A percentile compares a stretch with the other conserved stretches of the same genome.
Conservation (phyloP, 768 basidiomycete genomes). For the Floccularia luteovirens region DNA sequence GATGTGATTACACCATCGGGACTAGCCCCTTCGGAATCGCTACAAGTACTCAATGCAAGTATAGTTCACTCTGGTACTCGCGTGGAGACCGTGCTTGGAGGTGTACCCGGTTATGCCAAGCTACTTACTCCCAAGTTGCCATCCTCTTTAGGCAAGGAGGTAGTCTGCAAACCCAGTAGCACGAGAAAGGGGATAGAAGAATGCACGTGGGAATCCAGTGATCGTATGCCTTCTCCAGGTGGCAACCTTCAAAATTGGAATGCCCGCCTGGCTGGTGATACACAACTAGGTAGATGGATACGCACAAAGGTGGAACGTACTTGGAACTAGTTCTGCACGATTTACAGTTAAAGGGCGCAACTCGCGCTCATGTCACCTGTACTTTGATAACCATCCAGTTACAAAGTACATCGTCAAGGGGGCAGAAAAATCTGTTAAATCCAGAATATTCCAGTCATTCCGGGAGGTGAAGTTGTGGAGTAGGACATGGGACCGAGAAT, state of each 20-base stretch:
- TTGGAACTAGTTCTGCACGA: conserved; percentile 32
- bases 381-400: conserved; percentile 37
- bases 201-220: conserved; percentile 39
- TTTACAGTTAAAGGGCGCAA: conserved; percentile 47
- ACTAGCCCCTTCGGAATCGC: too few species aligned
- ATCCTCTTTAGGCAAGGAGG: conserved; percentile 30
- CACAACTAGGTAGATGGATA: too few species aligned
- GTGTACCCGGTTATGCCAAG: conserved; percentile 33
- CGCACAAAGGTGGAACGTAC: conserved; percentile 30
- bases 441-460: conserved; percentile 28
- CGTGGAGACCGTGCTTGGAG: conserved; percentile 35
- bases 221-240: conserved; percentile 29
- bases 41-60: too few species aligned
- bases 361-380: conserved; percentile 50
- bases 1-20: conserved; percentile 13
- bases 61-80: conserved; percentile 16
- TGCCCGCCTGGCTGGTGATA: too few species aligned
- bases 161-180: conserved; percentile 20
- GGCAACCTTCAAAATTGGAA: too few species aligned
- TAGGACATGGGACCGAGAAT: conserved; percentile 46
- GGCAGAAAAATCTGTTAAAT: conserved; percentile 26
- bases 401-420: conserved; percentile 30
- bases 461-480: conserved; percentile 48
- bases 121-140: conserved; percentile 43
- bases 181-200: conserved; percentile 27